Percentiles rank a stretch among this genome's conserved stretches.
phyloP scores from a whole-genome alignment of 768 basidiomycete genomes.

The Auricularia sp. region DNA sequence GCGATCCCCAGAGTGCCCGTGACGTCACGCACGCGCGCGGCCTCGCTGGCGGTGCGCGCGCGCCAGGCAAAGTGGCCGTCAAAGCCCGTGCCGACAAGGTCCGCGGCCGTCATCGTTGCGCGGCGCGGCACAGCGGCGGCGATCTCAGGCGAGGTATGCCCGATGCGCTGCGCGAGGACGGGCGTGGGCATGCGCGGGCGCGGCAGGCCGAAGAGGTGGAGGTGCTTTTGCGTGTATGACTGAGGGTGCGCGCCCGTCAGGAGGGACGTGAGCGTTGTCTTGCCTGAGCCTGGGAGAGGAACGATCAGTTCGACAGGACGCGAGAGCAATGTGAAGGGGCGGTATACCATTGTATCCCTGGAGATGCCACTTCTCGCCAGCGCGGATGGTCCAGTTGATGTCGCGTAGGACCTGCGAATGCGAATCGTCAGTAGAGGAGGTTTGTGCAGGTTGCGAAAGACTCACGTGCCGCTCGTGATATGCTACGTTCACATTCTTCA shows the following conservation, averaged over 20 bases:
- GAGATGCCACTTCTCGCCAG: slow-evolving; percentile 84
- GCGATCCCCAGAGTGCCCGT: slow-evolving; percentile 12
- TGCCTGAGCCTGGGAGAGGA: slow-evolving; percentile 63
- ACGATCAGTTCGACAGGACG: neutral
- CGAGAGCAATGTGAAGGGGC: neutral
- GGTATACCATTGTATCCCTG: slow-evolving; percentile 72
- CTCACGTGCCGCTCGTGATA: slow-evolving; percentile 57
- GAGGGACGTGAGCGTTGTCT: slow-evolving; percentile 84
- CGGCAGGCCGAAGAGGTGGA: slow-evolving; percentile 51
- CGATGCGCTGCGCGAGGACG: slow-evolving; percentile 53
- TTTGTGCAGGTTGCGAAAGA: slow-evolving; percentile 5
- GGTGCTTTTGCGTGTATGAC: slow-evolving; percentile 66
- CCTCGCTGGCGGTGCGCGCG: slow-evolving; percentile 17
- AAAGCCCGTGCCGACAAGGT: slow-evolving; percentile 82
- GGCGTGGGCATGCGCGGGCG: slow-evolving; percentile 61
- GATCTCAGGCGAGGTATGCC: slow-evolving; percentile 81
- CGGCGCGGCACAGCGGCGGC: slow-evolving; percentile 82
- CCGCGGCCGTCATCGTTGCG: slow-evolving; percentile 50
- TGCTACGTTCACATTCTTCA: slow-evolving; percentile 56
- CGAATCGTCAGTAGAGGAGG: neutral
- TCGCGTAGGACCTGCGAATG: slow-evolving; percentile 53
- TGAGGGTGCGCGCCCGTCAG: slow-evolving; percentile 93
- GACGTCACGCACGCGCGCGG: neutral
- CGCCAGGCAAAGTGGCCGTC: slow-evolving; percentile 67
- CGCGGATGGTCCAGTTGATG: slow-evolving; percentile 72